A percentile compares a stretch with the other conserved stretches of the same genome.
Conservation (phyloP, 352 stramenopile species). For the Phytophthora aleatoria region DNA sequence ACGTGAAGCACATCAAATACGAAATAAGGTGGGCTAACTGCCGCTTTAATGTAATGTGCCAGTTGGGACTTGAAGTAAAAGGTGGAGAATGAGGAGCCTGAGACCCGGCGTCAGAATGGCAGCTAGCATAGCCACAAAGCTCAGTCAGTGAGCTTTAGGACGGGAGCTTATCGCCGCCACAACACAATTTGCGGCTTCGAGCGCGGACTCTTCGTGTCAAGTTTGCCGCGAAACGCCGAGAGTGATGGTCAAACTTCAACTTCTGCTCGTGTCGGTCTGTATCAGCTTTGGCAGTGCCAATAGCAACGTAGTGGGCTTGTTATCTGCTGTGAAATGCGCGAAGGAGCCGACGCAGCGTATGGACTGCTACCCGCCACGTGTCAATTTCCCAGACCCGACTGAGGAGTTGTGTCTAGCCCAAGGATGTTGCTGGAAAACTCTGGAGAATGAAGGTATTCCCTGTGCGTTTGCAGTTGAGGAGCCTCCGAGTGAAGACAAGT, state of each 20-base stretch:
- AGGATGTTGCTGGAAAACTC: conserved; percentile 81
- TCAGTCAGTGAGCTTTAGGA: background rate
- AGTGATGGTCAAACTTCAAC: conserved; percentile 32
- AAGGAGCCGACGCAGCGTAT: conserved; percentile 44
- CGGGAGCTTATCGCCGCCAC: conserved; percentile 1
- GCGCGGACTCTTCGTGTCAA: conserved; percentile 1
- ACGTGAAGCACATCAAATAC: background rate
- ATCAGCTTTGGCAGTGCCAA: conserved; percentile 12
- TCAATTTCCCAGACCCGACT: conserved; percentile 70
- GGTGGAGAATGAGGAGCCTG: conserved; percentile 21
- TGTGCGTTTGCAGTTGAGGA: conserved; percentile 62
- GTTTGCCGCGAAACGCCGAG: conserved; percentile 5
- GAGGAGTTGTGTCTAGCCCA: conserved; percentile 83
- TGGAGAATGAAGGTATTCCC: conserved; percentile 57
- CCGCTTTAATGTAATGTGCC: conserved; percentile 24
- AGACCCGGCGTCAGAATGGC: conserved; percentile 28
- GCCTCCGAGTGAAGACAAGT: conserved; percentile 25
- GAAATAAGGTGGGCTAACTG: background rate
- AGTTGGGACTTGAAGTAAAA: conserved; percentile 39
- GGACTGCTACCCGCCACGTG: conserved; percentile 71
- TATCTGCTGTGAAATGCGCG: conserved; percentile 27
- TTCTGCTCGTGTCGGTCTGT: conserved; percentile 19
- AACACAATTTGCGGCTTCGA: conserved; percentile 36
- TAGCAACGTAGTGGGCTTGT: conserved; percentile 11
- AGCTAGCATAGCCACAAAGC: background rate